These are phyloP conservation scores for Trichoderma atroviride DNA, from an alignment of 2,329 filamentous ascomycete species.

Conservation along the genomic window DNA sequence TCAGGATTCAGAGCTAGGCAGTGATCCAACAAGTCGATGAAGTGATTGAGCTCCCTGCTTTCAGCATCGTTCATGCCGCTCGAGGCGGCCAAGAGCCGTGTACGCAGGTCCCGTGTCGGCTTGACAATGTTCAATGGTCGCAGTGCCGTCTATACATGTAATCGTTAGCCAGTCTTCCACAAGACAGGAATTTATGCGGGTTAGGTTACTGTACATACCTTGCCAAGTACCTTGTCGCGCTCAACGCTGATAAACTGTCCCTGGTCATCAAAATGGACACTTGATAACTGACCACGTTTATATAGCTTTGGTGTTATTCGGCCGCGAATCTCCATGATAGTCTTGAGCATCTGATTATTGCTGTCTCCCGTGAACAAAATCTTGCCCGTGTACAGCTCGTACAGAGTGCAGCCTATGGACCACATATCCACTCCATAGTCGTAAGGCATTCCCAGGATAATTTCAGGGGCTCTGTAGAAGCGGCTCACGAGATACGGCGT, in stretches of 20 bases:
- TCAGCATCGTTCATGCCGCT: slow-evolving; percentile 74
- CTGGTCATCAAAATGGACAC: slow-evolving; percentile 80
- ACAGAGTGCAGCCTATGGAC: slow-evolving; percentile 96
- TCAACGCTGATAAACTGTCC: slow-evolving; percentile 85
- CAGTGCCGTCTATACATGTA: slow-evolving; percentile 59
- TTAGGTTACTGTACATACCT: slow-evolving; percentile 54
- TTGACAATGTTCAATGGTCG: slow-evolving; percentile 71
- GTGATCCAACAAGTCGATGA: slow-evolving; percentile 84
- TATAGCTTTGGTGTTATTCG: slow-evolving; percentile 89
- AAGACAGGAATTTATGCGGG: not conserved
- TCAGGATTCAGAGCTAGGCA: slow-evolving; percentile 90
- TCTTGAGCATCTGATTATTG: slow-evolving; percentile 97
- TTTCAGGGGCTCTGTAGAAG: slow-evolving; percentile 95
- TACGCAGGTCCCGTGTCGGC: slow-evolving; percentile 79
- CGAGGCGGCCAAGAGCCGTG: slow-evolving; percentile 73
- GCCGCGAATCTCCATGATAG: slow-evolving; percentile 94
- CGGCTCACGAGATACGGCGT: slow-evolving; percentile 95
- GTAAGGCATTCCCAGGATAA: slow-evolving; percentile 95
- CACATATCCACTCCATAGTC: slow-evolving; percentile 96
- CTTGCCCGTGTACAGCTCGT: slow-evolving; percentile 96
- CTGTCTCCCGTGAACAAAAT: slow-evolving; percentile 93
- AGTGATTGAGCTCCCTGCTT: slow-evolving; percentile 75
- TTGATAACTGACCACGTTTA: slow-evolving; percentile 75
- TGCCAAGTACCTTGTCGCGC: slow-evolving; percentile 82
- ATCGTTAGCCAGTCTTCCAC: not conserved